phyloP scores from a whole-genome alignment of 371 early-diverging fungal genomes.

The Rhizopus stolonifer region DNA sequence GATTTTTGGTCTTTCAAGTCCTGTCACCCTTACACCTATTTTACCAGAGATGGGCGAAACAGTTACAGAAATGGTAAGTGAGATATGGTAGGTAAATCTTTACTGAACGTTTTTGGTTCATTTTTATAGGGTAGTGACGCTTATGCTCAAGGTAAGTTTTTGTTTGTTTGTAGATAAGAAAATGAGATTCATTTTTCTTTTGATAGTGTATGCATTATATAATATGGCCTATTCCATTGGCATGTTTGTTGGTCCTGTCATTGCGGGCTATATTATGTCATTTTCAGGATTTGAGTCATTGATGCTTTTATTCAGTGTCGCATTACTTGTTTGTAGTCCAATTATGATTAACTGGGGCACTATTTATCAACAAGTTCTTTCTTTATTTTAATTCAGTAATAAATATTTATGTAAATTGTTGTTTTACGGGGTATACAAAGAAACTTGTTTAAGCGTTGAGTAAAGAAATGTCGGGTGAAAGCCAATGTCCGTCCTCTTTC shows the following conservation, averaged over 20 bases:
- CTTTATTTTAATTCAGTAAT: neutral
- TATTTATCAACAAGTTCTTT: slow-evolving; percentile 11
- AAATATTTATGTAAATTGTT: no score
- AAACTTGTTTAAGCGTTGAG: neutral
- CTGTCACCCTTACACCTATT: slow-evolving; percentile 56
- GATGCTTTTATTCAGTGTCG: slow-evolving; percentile 35
- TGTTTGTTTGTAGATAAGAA: neutral
- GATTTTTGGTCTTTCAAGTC: slow-evolving; percentile 56
- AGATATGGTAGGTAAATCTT: no score
- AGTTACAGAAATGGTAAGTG: slow-evolving; percentile 48
- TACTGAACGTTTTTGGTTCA: neutral
- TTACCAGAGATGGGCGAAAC: slow-evolving; percentile 61
- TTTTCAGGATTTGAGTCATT: slow-evolving; percentile 32
- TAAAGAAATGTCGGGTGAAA: neutral
- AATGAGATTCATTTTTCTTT: neutral
- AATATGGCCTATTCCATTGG: slow-evolving; percentile 59
- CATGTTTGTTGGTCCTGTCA: slow-evolving; percentile 61
- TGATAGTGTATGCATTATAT: slow-evolving; percentile 55
- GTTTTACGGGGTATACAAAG: neutral
- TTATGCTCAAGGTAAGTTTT: slow-evolving; percentile 49
- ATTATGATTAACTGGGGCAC: slow-evolving; percentile 43
- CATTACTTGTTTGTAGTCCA: slow-evolving; percentile 36
- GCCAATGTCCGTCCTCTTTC: slow-evolving; percentile 20
- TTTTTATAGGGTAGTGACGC: slow-evolving; percentile 43
- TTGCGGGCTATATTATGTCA: slow-evolving; percentile 51